Base-by-base conservation (phyloP, 352 stramenopile species). In the Phytophthora tentaculata region DNA sequence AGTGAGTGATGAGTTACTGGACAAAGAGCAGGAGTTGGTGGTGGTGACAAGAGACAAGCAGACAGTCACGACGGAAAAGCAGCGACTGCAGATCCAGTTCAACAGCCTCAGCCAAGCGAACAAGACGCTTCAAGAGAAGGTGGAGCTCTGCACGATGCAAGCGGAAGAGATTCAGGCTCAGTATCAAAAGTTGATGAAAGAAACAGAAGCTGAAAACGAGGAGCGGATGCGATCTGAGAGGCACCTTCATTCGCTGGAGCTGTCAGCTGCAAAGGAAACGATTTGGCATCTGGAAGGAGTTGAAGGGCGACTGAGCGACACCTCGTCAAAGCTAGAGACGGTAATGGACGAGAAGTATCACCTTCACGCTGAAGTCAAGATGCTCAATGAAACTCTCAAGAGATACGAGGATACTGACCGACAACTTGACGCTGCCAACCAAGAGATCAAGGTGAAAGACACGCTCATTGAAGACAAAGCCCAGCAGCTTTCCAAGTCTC, bases 51-150 rank as follows among this genome's bases (percentile, higher is more conserved):
- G 76, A 28, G 74, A 87, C 2, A 76, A 73, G 12, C 78, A 88
- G 39, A 56, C 43, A 1, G 43, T 76, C 0, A 26, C 63, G 3
- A 53, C 50, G 5, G 80, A 89, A n/a, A 80, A 77, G 20, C 73
- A 84, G 37, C 77, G 67, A 6, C 49, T 80, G 2, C 71, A 88
- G 52, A 82, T 89, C n/a, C 78, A 89, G 41, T 47, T 88, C 10
- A 81, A 76, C 26, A 84, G 88, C 49, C 23, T 84, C 2, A 71
- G 60, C 0, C 59, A 67, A 19, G 32, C 66, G 10, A 24, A 70
- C 3, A 59, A 86, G 24, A 60, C 16, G 2, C 71, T 88, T 32
- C 69, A 64, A 19, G 79, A 88, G 23, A 67, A 73, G 24, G 45
- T 75, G 16, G 80, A 87, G 54, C 41, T 69, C 2, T 26, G 71